A percentile compares a stretch with the other conserved stretches of the same genome.
These are phyloP conservation scores for Neurospora sp. DNA, from an alignment of 495 filamentous ascomycete genomes.

Conservation along the genomic window DNA sequence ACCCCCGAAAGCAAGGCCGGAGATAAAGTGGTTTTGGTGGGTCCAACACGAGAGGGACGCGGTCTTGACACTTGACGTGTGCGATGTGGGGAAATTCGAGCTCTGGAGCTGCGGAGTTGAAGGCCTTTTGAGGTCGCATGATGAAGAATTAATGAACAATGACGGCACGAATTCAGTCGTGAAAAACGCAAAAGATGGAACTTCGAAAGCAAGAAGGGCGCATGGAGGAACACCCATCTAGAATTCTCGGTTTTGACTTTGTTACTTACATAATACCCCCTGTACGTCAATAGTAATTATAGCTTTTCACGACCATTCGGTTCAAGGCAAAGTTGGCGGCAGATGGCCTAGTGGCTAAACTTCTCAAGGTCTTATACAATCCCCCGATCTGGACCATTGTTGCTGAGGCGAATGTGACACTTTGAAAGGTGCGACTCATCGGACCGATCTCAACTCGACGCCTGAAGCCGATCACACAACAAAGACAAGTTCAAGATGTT, in stretches of 20 bases:
- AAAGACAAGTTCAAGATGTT: background rate
- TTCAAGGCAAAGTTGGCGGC: background rate
- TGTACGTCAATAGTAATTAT: background rate
- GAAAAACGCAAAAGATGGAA: background rate
- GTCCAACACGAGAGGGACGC: background rate
- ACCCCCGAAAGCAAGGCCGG: background rate
- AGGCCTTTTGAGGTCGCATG: background rate
- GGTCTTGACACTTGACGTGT: background rate
- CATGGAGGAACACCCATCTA: background rate
- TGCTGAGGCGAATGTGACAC: background rate
- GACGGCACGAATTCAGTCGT: background rate
- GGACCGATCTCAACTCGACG: background rate
- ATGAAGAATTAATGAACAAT: background rate
- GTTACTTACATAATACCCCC: background rate
- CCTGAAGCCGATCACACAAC: background rate
- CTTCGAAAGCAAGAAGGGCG: background rate
- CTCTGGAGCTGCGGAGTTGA: background rate
- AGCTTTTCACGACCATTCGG: background rate
- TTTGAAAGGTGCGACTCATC: background rate
- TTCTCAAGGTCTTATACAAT: background rate
- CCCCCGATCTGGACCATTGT: background rate
- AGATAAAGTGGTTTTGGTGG: background rate
- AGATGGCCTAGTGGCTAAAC: background rate
- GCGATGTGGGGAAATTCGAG: background rate
- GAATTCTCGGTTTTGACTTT: background rate